phyloP scores from a whole-genome alignment of 768 basidiomycete genomes.

The Saitozyma sp. region DNA sequence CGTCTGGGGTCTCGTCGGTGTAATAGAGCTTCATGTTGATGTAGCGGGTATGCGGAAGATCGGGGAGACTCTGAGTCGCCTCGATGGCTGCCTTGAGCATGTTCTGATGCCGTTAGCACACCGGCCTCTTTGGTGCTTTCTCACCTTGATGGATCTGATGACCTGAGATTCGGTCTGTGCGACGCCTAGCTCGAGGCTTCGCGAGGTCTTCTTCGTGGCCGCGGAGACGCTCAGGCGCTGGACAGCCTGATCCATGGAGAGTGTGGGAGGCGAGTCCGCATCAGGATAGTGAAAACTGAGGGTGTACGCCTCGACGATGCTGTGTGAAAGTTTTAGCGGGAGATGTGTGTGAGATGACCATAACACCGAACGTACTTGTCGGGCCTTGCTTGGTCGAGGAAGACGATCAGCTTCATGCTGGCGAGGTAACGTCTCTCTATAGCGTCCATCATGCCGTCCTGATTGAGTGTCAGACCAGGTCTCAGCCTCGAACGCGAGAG shows the following conservation, averaged over 20 bases:
- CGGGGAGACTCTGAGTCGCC: slow-evolving; percentile 8
- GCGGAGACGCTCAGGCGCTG: neutral
- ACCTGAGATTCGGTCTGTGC: neutral
- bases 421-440: slow-evolving; percentile 14
- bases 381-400: slow-evolving; percentile 18
- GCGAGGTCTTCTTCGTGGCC: neutral
- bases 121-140: too few relatives aligned
- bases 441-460: slow-evolving; percentile 17
- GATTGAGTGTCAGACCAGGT: too few relatives aligned
- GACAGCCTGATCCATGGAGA: neutral
- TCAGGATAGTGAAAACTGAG: slow-evolving; percentile 27
- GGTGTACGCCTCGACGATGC: slow-evolving; percentile 25
- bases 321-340: too few relatives aligned
- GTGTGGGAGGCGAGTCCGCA: neutral
- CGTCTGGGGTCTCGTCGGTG: slow-evolving; percentile 9
- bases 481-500: neutral
- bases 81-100: slow-evolving; percentile 3
- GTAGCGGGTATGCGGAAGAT: slow-evolving; percentile 19
- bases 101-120: too few relatives aligned
- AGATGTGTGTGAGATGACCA: too few relatives aligned
- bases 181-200: neutral
- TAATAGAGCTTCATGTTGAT: slow-evolving; percentile 26
- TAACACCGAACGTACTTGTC: too few relatives aligned
- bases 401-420: slow-evolving; percentile 13
- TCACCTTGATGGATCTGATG: neutral